phyloP scores from a whole-genome alignment of 164 flowering plant species.

The Stephania cephalantha region DNA sequence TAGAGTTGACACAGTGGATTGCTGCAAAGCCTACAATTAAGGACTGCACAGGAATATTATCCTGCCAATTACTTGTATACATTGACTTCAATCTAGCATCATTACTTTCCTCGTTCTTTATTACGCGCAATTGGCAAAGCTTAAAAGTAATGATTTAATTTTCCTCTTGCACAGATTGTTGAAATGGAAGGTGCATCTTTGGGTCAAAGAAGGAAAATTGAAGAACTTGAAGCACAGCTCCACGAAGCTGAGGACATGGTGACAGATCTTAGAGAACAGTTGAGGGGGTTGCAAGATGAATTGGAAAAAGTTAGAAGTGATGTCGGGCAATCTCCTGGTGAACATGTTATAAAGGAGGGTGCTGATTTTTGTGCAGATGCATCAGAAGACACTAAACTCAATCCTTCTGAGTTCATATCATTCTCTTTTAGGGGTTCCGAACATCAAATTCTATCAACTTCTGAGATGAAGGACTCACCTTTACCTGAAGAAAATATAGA shows the following conservation, averaged over 20 bases:
- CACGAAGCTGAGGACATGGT: conserved; percentile 79
- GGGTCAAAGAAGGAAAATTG: conserved; percentile 50
- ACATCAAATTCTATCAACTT: conserved; percentile 15
- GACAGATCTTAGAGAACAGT: conserved; percentile 57
- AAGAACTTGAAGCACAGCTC: conserved; percentile 88
- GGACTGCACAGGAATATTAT: background rate
- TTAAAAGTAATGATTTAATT: background rate
- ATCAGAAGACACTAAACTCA: conserved; percentile 18
- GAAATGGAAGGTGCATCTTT: conserved; percentile 51
- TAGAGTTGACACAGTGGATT: background rate
- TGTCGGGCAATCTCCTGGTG: conserved; percentile 18
- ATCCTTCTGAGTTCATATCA: conserved; percentile 16
- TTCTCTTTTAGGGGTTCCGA: conserved; percentile 15
- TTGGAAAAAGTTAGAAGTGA: conserved; percentile 32
- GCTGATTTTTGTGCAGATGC: conserved; percentile 13
- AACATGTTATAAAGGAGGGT: conserved; percentile 10
- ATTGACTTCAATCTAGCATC: background rate
- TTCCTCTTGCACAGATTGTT: conserved; percentile 30
- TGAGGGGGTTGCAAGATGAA: conserved; percentile 48
- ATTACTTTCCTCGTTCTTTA: background rate
- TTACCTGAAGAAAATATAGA: conserved; percentile 18
- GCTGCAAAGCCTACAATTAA: background rate
- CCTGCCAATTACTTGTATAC: background rate
- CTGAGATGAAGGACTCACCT: conserved; percentile 18
- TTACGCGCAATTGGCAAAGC: background rate